These are phyloP conservation scores for Pelagophyceae sp. DNA, from an alignment of 352 stramenopile species.

Conservation along the genomic window DNA sequence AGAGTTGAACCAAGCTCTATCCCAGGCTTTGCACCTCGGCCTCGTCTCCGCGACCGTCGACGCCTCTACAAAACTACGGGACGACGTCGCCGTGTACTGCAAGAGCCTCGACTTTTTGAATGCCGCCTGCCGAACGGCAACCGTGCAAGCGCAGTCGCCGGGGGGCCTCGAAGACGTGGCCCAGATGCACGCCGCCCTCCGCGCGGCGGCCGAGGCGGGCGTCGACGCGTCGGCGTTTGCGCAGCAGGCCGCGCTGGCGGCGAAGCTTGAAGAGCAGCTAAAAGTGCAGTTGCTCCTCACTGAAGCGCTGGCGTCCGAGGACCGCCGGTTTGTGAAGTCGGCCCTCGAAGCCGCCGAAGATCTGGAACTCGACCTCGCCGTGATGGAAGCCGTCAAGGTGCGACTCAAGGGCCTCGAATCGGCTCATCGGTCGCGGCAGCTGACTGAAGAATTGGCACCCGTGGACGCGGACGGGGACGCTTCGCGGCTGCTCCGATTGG, in stretches of 20 bases:
- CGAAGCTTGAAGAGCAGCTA: constrained; percentile 33
- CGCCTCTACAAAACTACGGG: constrained; percentile 16
- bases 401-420: constrained; percentile 4
- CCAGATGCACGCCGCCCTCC: constrained; percentile 21
- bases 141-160: constrained; percentile 25
- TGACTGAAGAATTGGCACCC: constrained; percentile 26
- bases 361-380: constrained; percentile 37
- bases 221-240: constrained; percentile 27
- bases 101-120: constrained; percentile 10
- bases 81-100: not conserved
- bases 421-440: not conserved
- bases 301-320: constrained; percentile 29
- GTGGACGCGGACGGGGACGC: constrained; percentile 30
- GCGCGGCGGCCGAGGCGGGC: constrained; percentile 18
- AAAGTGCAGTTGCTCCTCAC: constrained; percentile 37
- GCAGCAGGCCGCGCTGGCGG: constrained; percentile 31
- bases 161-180: constrained; percentile 26
- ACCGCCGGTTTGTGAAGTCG: constrained; percentile 26
- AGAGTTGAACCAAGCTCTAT: constrained; percentile 21
- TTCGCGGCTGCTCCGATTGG: constrained; percentile 19
- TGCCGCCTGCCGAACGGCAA: constrained; percentile 24
- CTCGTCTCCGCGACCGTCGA: constrained; percentile 15
- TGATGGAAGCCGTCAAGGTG: constrained; percentile 33
- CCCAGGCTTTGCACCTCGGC: constrained; percentile 26
- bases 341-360: constrained; percentile 39